Conservation (phyloP, 352 stramenopile genomes). For the Phytophthora macrochlamydospora region DNA sequence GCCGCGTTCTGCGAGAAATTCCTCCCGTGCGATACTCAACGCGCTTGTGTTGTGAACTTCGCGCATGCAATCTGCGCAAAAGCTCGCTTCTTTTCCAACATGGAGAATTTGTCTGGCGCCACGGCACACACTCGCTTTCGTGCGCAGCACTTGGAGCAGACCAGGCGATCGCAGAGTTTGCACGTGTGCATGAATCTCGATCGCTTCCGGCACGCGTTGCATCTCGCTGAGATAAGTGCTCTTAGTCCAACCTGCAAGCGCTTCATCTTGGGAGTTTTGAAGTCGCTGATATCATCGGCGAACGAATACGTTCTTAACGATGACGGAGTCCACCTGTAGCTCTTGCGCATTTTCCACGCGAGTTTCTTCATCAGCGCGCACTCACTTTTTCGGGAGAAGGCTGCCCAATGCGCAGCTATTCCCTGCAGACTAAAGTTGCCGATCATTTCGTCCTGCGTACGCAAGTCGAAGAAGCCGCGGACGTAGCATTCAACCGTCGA, state of each 20-base stretch:
- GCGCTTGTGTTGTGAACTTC: constrained; percentile 18
- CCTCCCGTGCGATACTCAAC: constrained; percentile 22
- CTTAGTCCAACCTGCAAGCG: constrained; percentile 1
- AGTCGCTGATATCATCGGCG: constrained; percentile 22
- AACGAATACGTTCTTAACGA: constrained; percentile 29
- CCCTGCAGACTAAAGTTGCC: constrained; percentile 18
- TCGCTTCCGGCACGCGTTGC: constrained; percentile 19
- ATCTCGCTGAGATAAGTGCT: constrained; percentile 9
- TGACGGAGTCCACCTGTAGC: constrained; percentile 12
- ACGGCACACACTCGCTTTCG: constrained; percentile 30
- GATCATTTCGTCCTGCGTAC: constrained; percentile 17
- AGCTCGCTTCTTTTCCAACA: constrained; percentile 30
- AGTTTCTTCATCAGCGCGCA: constrained; percentile 37
- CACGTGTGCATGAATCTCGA: constrained; percentile 23
- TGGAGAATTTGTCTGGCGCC: constrained; percentile 20
- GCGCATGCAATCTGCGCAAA: constrained; percentile 30
- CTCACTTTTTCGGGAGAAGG: constrained; percentile 22
- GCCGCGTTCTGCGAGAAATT: constrained; percentile 19
- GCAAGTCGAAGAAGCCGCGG: constrained; percentile 31
- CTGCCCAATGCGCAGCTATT: constrained; percentile 23
- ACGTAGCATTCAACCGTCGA: constrained; percentile 39
- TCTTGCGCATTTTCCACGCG: constrained; percentile 27
- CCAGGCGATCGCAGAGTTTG: constrained; percentile 19
- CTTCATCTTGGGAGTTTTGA: constrained; percentile 2
- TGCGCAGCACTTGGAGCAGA: constrained; percentile 29